Conservation (phyloP, 78 protist genomes). For the Monosiga brevicollis region DNA sequence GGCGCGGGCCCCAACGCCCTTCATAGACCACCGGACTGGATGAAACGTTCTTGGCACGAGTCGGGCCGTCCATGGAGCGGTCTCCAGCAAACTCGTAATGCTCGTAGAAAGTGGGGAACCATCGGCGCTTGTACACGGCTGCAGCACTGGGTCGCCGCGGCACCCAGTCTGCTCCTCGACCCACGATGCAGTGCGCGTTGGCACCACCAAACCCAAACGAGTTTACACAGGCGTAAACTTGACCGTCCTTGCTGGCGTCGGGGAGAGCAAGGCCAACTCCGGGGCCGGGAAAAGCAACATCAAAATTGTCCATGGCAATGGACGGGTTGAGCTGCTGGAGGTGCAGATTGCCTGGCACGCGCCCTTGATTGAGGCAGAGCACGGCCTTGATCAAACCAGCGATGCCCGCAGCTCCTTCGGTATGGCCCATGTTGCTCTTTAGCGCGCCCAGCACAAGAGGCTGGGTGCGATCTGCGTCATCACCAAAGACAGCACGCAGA, state of each 20-base stretch:
- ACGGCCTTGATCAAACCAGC: neutral
- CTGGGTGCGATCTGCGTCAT: neutral
- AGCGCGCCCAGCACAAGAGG: neutral
- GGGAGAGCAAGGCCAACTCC: neutral
- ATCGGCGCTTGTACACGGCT: too few relatives aligned
- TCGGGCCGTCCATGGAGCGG: too few relatives aligned
- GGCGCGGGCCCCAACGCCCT: too few relatives aligned
- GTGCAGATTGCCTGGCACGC: neutral
- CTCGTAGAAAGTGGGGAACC: too few relatives aligned
- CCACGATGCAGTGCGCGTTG: slow-evolving; percentile 36
- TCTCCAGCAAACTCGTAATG: too few relatives aligned
- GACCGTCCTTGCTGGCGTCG: neutral
- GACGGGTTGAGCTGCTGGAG: neutral
- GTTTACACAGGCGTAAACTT: slow-evolving; percentile 21
- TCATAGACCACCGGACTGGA: too few relatives aligned
- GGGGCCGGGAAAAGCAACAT: neutral
- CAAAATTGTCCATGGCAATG: neutral
- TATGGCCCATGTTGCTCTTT: slow-evolving; percentile 2
- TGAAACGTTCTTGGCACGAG: too few relatives aligned
- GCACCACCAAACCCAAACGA: slow-evolving; percentile 49
- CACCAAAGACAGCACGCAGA: slow-evolving; percentile 21
- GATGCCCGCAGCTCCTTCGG: slow-evolving; percentile 5
- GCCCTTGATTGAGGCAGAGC: neutral
- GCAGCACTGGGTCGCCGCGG: too few relatives aligned
- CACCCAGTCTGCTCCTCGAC: too few relatives aligned